Percentiles rank a stretch among this genome's conserved stretches.
Evolutionary conservation across 2,329 filamentous ascomycete genomes (phyloP).

Genomic region (Calonectria pauciramosa): DNA sequence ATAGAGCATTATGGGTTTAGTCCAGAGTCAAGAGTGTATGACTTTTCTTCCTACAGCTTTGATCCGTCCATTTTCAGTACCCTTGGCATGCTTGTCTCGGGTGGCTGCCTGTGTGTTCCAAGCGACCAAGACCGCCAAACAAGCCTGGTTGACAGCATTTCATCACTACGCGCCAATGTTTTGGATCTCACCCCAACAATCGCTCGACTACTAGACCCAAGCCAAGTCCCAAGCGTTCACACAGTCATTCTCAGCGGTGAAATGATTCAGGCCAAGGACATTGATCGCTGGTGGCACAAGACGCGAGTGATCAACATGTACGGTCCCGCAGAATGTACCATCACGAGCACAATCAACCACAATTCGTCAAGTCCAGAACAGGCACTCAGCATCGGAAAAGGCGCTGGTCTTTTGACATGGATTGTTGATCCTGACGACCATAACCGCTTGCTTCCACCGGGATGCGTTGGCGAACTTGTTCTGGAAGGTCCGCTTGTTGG

Average conservation of each 20-base stretch:
- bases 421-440: constrained; percentile 41
- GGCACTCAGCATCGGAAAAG: constrained; percentile 15
- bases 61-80: constrained; percentile 33
- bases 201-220: constrained; percentile 56
- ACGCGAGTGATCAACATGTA: constrained; percentile 17
- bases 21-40: constrained; percentile 31
- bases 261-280: background rate
- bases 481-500: constrained; percentile 62
- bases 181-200: constrained; percentile 59
- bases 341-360: constrained; percentile 13
- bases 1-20: constrained; percentile 3
- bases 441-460: constrained; percentile 40
- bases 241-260: background rate
- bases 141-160: constrained; percentile 46
- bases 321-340: constrained; percentile 25
- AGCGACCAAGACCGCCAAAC: constrained; percentile 66
- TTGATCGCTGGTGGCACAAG: background rate
- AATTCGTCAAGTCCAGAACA: background rate
- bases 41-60: constrained; percentile 42
- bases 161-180: constrained; percentile 32
- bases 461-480: constrained; percentile 59
- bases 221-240: background rate
- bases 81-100: constrained; percentile 39
- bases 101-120: constrained; percentile 66
- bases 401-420: constrained; percentile 30